A percentile compares a stretch with the other conserved stretches of the same genome.
These are phyloP conservation scores for Bathelium albidoporum DNA, from an alignment of 495 filamentous ascomycete species.

Conservation along the genomic window DNA sequence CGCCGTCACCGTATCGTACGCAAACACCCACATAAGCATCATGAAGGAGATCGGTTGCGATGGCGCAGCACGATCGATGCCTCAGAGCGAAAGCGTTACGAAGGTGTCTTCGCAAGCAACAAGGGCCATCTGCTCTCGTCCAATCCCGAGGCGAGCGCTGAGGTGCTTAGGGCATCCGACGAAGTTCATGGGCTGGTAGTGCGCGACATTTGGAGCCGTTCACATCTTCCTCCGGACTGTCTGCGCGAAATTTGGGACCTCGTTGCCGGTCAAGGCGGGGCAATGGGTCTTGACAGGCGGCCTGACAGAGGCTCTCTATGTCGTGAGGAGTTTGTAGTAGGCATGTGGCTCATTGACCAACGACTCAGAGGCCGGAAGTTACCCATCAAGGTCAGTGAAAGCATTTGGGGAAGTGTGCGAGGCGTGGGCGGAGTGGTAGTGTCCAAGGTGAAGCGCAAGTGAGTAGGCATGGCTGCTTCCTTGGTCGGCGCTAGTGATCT, in stretches of 20 bases:
- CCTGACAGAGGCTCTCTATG: conserved; percentile 44
- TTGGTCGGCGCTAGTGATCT: not conserved
- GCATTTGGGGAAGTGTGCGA: conserved; percentile 79
- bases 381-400: conserved; percentile 63
- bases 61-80: conserved; percentile 72
- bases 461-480: not conserved
- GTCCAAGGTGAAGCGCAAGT: not conserved
- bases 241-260: conserved; percentile 79
- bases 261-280: conserved; percentile 50
- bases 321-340: conserved; percentile 84
- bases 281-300: not conserved
- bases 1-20: conserved; percentile 42
- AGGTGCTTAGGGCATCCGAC: conserved; percentile 24
- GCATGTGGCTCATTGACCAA: conserved; percentile 93
- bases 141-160: not conserved
- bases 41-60: conserved; percentile 75
- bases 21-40: conserved; percentile 73
- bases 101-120: conserved; percentile 95
- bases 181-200: conserved; percentile 70
- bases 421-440: conserved; percentile 39
- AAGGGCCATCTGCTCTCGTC: conserved; percentile 46
- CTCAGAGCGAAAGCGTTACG: conserved; percentile 78
- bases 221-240: conserved; percentile 53
- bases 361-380: conserved; percentile 79
- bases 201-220: conserved; percentile 77